Percentiles rank a stretch among this genome's conserved stretches.
Conservation (phyloP, 257 asterid genomes). For the Hygrophila difformis region DNA sequence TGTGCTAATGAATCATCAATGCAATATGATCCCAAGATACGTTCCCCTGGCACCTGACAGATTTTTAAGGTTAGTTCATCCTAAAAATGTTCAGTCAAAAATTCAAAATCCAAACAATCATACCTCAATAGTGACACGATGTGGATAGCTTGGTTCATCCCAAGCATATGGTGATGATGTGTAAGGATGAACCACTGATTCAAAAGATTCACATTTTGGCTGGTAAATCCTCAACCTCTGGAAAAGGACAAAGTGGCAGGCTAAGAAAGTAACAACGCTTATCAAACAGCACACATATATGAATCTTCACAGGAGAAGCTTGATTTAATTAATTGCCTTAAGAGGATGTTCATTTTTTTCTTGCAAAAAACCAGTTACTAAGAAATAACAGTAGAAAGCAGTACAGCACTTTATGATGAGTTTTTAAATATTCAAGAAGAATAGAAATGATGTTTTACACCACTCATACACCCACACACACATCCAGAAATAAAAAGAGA, state of each 20-base stretch:
- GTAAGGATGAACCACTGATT: slow-evolving; percentile 78
- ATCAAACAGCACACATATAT: slow-evolving; percentile 8
- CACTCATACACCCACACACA: too few species aligned
- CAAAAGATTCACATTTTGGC: slow-evolving; percentile 90
- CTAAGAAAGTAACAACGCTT: slow-evolving; percentile 8
- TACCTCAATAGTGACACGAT: slow-evolving; percentile 88
- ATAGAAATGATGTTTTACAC: too few species aligned
- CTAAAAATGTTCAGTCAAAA: slow-evolving; percentile 13
- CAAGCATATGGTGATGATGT: slow-evolving; percentile 83
- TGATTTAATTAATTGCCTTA: slow-evolving; percentile 4
- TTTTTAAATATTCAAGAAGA: too few species aligned
- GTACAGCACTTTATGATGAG: too few species aligned
- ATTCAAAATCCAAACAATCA: slow-evolving; percentile 15
- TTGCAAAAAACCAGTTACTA: too few species aligned
- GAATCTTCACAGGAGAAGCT: slow-evolving; percentile 6
- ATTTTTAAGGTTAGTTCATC: slow-evolving; percentile 13
- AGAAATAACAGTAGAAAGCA: too few species aligned
- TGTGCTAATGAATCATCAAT: slow-evolving; percentile 67
- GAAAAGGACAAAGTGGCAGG: slow-evolving; percentile 22
- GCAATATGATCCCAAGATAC: slow-evolving; percentile 66
- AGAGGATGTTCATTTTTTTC: too few species aligned
- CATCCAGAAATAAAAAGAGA: too few species aligned
- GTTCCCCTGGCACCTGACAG: slow-evolving; percentile 85
- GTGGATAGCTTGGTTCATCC: slow-evolving; percentile 97
- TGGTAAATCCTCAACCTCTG: slow-evolving; percentile 88